phyloP scores from a whole-genome alignment of 1,139 yeast genomes.

The Blastobotrys capitulatus region DNA sequence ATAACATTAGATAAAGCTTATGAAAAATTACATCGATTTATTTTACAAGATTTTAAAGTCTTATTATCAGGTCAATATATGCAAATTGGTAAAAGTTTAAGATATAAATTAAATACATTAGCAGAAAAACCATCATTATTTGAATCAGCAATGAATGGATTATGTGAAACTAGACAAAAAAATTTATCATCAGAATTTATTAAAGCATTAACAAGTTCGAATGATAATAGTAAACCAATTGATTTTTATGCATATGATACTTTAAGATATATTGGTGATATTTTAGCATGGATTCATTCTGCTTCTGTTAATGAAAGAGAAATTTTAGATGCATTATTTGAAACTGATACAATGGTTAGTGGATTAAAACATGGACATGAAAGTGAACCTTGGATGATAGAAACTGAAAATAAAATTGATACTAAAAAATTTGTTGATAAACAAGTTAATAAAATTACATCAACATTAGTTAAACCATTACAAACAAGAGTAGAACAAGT shows the following conservation, averaged over 20 bases:
- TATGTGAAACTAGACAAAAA: constrained; percentile 31
- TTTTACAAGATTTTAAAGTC: constrained; percentile 34
- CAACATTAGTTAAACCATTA: constrained; percentile 46
- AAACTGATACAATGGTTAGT: constrained; percentile 35
- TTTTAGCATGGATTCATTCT: constrained; percentile 83
- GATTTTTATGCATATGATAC: constrained; percentile 75
- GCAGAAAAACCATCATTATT: constrained; percentile 37
- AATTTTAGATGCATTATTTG: constrained; percentile 52
- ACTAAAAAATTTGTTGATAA: constrained; percentile 24
- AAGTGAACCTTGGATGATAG: constrained; percentile 26
- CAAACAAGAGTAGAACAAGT: constrained; percentile 57
- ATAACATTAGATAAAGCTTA: constrained; percentile 48
- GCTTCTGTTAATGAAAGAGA: constrained; percentile 88
- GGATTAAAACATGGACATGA: constrained; percentile 26
- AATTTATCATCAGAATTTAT: constrained; percentile 40
- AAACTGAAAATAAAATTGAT: constrained; percentile 23
- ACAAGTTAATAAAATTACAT: constrained; percentile 42
- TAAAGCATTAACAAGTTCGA: constrained; percentile 42
- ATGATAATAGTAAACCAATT: constrained; percentile 44
- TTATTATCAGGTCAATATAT: constrained; percentile 21
- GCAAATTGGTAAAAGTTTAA: constrained; percentile 23
- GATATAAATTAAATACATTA: constrained; percentile 29
- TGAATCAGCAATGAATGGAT: constrained; percentile 30
- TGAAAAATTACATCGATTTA: constrained; percentile 42
- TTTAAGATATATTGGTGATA: constrained; percentile 74